Conservation (phyloP, 352 stramenopile species). For the Globisporangium rhizosaccharum region DNA sequence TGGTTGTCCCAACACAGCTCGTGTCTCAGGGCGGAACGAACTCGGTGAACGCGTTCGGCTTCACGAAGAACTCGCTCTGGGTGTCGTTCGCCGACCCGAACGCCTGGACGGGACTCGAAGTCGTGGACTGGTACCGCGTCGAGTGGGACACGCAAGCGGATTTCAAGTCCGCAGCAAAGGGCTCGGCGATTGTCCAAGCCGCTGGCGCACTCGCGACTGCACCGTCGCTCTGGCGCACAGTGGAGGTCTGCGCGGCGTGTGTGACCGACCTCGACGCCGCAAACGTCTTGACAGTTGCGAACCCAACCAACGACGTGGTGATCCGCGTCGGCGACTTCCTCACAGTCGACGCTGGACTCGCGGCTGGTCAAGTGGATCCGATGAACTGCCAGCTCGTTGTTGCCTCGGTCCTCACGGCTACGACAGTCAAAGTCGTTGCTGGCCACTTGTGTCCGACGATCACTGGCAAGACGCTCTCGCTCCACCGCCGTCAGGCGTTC, state of each 20-base stretch:
- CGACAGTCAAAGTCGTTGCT: slow-evolving; percentile 25
- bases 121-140: slow-evolving; percentile 84
- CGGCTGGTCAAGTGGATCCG: slow-evolving; percentile 11
- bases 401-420: slow-evolving; percentile 16
- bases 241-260: slow-evolving; percentile 43
- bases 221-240: slow-evolving; percentile 38
- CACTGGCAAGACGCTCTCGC: slow-evolving; percentile 24
- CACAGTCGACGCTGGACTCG: slow-evolving; percentile 31
- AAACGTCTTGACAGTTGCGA: slow-evolving; percentile 23
- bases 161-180: slow-evolving; percentile 45
- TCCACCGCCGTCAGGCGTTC: slow-evolving; percentile 54
- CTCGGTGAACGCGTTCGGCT: slow-evolving; percentile 46
- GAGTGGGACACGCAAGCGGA: slow-evolving; percentile 84
- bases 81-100: slow-evolving; percentile 64
- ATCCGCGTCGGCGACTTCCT: slow-evolving; percentile 37
- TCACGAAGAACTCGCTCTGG: slow-evolving; percentile 54
- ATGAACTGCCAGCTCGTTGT: slow-evolving; percentile 55
- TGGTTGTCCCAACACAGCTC: slow-evolving; percentile 51
- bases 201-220: slow-evolving; percentile 8
- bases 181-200: slow-evolving; percentile 26
- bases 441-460: slow-evolving; percentile 51
- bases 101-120: slow-evolving; percentile 67
- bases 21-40: slow-evolving; percentile 15
- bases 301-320: slow-evolving; percentile 21
- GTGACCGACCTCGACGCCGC: slow-evolving; percentile 26